These are phyloP conservation scores for Trametes sp. DNA, from an alignment of 1,284 basidiomycete genomes.

Conservation along the genomic window DNA sequence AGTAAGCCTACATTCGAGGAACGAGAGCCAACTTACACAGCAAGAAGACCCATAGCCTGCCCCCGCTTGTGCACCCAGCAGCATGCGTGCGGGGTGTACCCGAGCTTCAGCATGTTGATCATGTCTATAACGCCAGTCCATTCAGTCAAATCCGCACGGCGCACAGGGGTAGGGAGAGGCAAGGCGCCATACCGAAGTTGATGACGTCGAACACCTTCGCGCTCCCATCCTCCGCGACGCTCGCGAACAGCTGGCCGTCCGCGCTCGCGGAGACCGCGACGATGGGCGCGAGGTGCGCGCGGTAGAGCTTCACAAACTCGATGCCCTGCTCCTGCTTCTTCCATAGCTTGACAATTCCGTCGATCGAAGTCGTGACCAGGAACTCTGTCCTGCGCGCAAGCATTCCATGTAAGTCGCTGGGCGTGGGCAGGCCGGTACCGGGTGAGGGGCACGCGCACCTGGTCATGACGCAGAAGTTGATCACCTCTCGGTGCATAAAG, in stretches of 20 bases:
- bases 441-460: slow-evolving; percentile 56
- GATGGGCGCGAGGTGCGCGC: slow-evolving; percentile 88
- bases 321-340: slow-evolving; percentile 95
- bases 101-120: slow-evolving; percentile 97
- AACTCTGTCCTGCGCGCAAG: slow-evolving; percentile 79
- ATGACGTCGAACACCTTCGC: slow-evolving; percentile 97
- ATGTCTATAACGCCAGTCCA: slow-evolving; percentile 69
- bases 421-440: not conserved
- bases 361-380: slow-evolving; percentile 91
- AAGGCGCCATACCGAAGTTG: slow-evolving; percentile 55
- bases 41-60: slow-evolving; percentile 88
- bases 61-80: slow-evolving; percentile 95
- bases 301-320: slow-evolving; percentile 94
- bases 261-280: slow-evolving; percentile 86
- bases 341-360: slow-evolving; percentile 98
- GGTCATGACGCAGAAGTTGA: slow-evolving; percentile 89
- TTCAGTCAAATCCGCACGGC: not conserved
- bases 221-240: slow-evolving; percentile 83
- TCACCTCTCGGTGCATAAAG: slow-evolving; percentile 96
- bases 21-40: slow-evolving; percentile 65
- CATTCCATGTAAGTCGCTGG: not conserved
- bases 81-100: slow-evolving; percentile 84
- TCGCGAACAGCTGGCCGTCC: slow-evolving; percentile 94
- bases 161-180: not conserved
- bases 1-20: slow-evolving; percentile 30